These are phyloP conservation scores for Baudoinia panamericana DNA, from an alignment of 495 filamentous ascomycete species.

Conservation along the genomic window DNA sequence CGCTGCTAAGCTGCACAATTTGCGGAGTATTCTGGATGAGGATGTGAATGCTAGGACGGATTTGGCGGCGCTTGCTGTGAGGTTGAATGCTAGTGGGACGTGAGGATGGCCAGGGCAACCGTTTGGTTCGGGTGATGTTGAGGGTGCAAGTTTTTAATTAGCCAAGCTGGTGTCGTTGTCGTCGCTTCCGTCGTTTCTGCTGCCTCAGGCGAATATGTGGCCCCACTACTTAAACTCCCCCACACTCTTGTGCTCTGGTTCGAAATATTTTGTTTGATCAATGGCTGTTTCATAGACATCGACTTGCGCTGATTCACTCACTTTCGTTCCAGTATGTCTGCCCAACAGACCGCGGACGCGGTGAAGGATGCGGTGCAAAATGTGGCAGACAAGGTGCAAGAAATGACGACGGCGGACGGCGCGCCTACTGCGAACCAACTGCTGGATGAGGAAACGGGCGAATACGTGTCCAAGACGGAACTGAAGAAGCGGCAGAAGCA, in stretches of 20 bases:
- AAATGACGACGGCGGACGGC: conserved; percentile 15
- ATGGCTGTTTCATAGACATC: too few relatives aligned
- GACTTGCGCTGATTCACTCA: too few relatives aligned
- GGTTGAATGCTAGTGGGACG: conserved; percentile 3
- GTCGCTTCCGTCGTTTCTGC: too few relatives aligned
- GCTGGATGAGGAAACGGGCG: conserved; percentile 31
- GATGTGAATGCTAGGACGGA: conserved; percentile 20
- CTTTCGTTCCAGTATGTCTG: conserved; percentile 3
- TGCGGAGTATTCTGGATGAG: conserved; percentile 24
- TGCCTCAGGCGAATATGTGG: too few relatives aligned
- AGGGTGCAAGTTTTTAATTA: too few relatives aligned
- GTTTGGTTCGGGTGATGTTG: too few relatives aligned
- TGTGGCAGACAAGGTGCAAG: conserved; percentile 16
- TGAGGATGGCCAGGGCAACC: too few relatives aligned
- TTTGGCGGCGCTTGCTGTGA: conserved; percentile 17
- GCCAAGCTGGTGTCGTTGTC: too few relatives aligned
- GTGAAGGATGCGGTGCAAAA: conserved; percentile 19
- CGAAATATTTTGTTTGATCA: too few relatives aligned
- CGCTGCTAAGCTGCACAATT: conserved; percentile 20
- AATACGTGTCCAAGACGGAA: conserved; percentile 32
- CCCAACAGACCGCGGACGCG: conserved; percentile 13
- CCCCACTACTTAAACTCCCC: too few relatives aligned
- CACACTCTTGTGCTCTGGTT: too few relatives aligned
- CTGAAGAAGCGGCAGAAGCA: conserved; percentile 88
- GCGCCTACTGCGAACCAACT: conserved; percentile 16